phyloP scores from a whole-genome alignment of 306 rosid genomes.

The Canavalia gladiata region DNA sequence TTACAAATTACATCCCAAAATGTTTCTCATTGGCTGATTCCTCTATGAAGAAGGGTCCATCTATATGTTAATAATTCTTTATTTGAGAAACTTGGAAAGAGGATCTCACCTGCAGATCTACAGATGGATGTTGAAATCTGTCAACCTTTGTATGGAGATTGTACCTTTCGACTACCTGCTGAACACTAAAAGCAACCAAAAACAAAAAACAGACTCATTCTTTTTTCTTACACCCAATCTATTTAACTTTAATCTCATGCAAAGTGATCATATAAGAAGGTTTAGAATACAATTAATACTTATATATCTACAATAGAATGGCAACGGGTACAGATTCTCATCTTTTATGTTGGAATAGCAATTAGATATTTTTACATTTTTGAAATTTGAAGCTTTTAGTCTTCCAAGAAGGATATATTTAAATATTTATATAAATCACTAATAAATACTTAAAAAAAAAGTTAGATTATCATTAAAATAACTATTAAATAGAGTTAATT shows the following conservation, averaged over 20 bases:
- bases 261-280: not conserved
- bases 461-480: no score
- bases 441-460: no score
- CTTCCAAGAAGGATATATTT: not conserved
- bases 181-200: slow-evolving; percentile 19
- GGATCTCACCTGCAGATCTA: slow-evolving; percentile 27
- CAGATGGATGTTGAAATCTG: not conserved
- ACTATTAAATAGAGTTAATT: no score
- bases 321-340: not conserved
- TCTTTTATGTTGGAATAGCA: not conserved
- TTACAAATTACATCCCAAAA: not conserved
- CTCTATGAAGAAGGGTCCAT: not conserved
- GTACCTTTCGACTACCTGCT: slow-evolving; percentile 23
- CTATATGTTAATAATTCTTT: no score
- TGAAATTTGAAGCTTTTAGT: not conserved
- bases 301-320: not conserved
- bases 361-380: not conserved
- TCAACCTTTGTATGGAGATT: not conserved
- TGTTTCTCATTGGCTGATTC: not conserved
- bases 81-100: not conserved
- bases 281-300: not conserved
- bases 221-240: not conserved
- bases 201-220: not conserved
- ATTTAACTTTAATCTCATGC: not conserved
- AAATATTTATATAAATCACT: no score